A percentile compares a stretch with the other conserved stretches of the same genome.
Evolutionary conservation across 176 grass and related monocot species (phyloP).

Genomic region (Triticum turgidum): DNA sequence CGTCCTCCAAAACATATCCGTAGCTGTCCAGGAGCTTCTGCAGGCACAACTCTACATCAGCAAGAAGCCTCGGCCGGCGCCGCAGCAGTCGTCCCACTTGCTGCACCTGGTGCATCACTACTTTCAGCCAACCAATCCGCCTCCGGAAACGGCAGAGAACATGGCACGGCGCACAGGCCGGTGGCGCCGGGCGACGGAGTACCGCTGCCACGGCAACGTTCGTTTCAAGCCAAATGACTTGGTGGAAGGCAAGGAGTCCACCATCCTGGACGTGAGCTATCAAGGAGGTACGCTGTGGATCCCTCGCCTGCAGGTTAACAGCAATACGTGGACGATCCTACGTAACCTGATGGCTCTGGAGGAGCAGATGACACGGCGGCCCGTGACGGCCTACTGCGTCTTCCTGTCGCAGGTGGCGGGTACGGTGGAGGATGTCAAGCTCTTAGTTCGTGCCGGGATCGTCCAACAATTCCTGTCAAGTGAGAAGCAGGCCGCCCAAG

Average conservation of each 20-base stretch:
- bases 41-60: not conserved
- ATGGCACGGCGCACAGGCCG: not conserved
- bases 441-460: not conserved
- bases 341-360: not conserved
- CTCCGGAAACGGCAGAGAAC: too few species aligned
- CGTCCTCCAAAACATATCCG: not conserved
- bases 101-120: not conserved
- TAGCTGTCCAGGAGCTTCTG: not conserved
- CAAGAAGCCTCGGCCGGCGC: too few species aligned
- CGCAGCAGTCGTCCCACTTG: too few species aligned
- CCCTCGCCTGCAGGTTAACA: not conserved
- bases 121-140: too few species aligned
- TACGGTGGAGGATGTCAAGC: not conserved
- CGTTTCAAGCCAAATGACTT: not conserved
- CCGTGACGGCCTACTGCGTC: constrained; percentile 12
- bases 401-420: not conserved
- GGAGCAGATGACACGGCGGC: not conserved
- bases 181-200: not conserved
- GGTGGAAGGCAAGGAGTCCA: not conserved
- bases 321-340: not conserved
- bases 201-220: not conserved
- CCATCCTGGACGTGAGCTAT: constrained; percentile 7
- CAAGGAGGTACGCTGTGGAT: not conserved
- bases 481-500: not conserved
- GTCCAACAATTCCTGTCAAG: not conserved